These are phyloP conservation scores for Pleurotus salmoneostramineus DNA, from an alignment of 768 basidiomycete genomes.

Conservation along the genomic window DNA sequence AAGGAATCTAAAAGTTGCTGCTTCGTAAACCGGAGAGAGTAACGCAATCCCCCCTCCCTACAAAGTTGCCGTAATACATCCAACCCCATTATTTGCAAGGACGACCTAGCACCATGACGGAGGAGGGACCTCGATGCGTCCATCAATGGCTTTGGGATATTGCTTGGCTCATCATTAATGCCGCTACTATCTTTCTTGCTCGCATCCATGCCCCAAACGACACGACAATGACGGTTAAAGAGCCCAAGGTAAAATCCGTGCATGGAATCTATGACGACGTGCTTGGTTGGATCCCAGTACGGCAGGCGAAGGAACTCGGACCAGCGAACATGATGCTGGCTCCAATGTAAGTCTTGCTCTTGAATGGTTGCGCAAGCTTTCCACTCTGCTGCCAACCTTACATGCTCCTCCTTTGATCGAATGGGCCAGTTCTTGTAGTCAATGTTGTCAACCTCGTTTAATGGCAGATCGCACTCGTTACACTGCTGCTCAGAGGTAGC, in stretches of 20 bases:
- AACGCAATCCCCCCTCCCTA: too few species aligned
- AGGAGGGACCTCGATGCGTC: too few species aligned
- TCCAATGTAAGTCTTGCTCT: too few species aligned
- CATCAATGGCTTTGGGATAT: background rate
- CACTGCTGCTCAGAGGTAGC: conserved; percentile 16
- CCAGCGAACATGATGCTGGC: conserved; percentile 6
- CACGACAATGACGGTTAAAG: background rate
- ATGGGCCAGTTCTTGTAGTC: background rate
- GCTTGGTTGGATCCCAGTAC: conserved; percentile 9
- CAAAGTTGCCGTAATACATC: too few species aligned
- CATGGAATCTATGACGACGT: conserved; percentile 8
- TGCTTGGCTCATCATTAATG: background rate
- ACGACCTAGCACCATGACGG: too few species aligned
- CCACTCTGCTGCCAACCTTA: background rate
- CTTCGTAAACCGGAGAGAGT: too few species aligned
- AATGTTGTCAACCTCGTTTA: background rate
- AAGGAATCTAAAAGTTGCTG: too few species aligned
- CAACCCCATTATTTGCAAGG: too few species aligned
- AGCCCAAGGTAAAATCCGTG: conserved; percentile 7
- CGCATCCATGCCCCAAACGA: conserved; percentile 9
- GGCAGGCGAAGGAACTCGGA: conserved; percentile 10
- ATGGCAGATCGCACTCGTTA: conserved; percentile 15
- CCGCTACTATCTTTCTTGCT: background rate
- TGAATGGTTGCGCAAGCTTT: background rate
- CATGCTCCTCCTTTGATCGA: background rate